Base-by-base conservation (phyloP, 2,329 filamentous ascomycete genomes). In the Pseudovirgaria hyperparasitica region DNA sequence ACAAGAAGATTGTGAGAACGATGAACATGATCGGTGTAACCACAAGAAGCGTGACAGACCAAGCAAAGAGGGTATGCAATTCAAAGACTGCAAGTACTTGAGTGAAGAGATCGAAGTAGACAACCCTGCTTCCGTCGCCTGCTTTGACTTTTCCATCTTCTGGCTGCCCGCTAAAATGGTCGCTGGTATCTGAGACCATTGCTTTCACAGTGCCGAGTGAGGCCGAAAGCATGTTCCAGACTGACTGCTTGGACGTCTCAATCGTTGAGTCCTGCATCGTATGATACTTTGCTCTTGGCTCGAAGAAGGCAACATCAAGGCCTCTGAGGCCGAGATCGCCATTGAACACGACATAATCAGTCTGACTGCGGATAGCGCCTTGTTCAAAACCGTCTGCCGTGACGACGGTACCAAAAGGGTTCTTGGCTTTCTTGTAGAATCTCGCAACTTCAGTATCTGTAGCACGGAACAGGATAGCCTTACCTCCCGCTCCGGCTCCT, bases 151-250 rank as follows among this genome's bases (percentile, higher is more conserved):
- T 74, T 29, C 67, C 70, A 26, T 63, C 60, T 30, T 67, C 62
- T 5, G 63, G 58, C 28, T 73, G 70, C 5, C 76, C 71, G 26
- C 70, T 67, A 42, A 92, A 93, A 3, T 62, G 64, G 23, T 67
- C 59, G 31, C 72, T 75, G 1, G 67, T 72, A 39, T 82, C 72
- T 9, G 72, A 69, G 0, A 82, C 76, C 22, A 96, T 63, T 2
- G 65, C 65, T 42, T 76, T 65, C 13, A 82, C 72, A 0, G 86
- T 90, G 5, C 75, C 70, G 14, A 94, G 57, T 5, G 85, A 74
- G 9, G 76, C 76, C 19, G 82, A 92, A 19, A 98, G 64, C 90
- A 98, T 96, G 51, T 96, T 86, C 86, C 86, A 96, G 12, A 96
- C 55, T 3, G 71, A 74, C 26, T 68, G 60, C 9, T 54, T 42